These are phyloP conservation scores for Phytophthora hybrid DNA, from an alignment of 352 stramenopile genomes.

Conservation along the genomic window DNA sequence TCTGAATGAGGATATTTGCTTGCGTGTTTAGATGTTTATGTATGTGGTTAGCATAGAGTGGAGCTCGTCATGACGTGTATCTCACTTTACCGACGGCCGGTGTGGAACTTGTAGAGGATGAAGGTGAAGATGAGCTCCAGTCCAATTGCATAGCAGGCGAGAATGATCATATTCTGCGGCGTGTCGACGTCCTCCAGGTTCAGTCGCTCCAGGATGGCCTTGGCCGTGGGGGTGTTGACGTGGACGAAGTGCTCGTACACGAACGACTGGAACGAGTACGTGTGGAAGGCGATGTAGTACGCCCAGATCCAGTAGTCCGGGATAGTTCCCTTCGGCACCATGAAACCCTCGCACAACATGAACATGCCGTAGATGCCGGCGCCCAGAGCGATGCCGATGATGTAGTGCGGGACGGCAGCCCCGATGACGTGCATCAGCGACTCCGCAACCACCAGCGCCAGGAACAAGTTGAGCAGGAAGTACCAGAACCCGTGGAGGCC, in stretches of 20 bases:
- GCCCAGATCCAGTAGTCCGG: conserved; percentile 74
- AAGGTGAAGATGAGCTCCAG: conserved; percentile 54
- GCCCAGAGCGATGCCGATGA: conserved; percentile 78
- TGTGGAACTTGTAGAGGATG: conserved; percentile 41
- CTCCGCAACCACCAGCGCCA: conserved; percentile 76
- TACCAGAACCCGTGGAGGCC: conserved; percentile 56
- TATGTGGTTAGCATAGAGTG: background rate
- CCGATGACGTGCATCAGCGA: conserved; percentile 77
- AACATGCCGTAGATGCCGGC: conserved; percentile 84
- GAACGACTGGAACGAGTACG: conserved; percentile 80
- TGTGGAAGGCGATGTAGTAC: conserved; percentile 84
- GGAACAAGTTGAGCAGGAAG: conserved; percentile 71
- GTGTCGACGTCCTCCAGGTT: conserved; percentile 57
- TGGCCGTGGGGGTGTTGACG: conserved; percentile 3
- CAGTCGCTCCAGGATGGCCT: conserved; percentile 42
- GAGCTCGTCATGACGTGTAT: background rate
- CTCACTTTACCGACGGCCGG: conserved; percentile 9
- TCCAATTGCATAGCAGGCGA: conserved; percentile 44
- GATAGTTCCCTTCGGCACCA: conserved; percentile 62
- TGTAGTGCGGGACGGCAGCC: conserved; percentile 74
- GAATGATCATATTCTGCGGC: conserved; percentile 52
- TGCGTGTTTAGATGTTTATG: background rate
- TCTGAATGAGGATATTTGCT: background rate
- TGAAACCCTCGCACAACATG: conserved; percentile 82
- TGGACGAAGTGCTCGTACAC: conserved; percentile 75